Evolutionary conservation across 129 eudicot species (phyloP).

Genomic region (Centaurea solstitialis): DNA sequence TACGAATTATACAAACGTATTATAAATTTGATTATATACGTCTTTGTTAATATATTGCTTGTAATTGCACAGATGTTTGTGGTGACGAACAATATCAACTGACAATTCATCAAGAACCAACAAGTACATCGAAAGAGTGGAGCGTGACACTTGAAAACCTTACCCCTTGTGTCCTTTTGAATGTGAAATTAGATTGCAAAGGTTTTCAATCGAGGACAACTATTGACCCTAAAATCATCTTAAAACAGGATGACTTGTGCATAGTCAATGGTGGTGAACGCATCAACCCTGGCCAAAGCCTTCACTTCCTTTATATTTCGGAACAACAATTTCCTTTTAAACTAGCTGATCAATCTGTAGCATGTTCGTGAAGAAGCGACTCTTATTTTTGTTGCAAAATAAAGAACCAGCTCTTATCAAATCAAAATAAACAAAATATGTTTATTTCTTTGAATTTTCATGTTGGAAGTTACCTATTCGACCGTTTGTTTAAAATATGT

Average conservation of each 20-base stretch:
- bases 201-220: constrained; percentile 1
- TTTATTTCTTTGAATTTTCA: too few relatives aligned
- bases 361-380: neutral
- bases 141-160: constrained; percentile 17
- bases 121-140: constrained; percentile 7
- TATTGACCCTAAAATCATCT: neutral
- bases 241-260: too few relatives aligned
- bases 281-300: neutral
- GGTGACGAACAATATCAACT: neutral
- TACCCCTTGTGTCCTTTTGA: constrained; percentile 11
- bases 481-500: too few relatives aligned
- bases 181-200: constrained; percentile 13
- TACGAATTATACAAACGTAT: neutral
- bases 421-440: too few relatives aligned
- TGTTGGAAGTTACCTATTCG: too few relatives aligned
- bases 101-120: constrained; percentile 5
- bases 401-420: too few relatives aligned
- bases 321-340: constrained; percentile 21
- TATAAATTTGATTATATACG: neutral
- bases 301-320: too few relatives aligned
- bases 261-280: constrained; percentile 17
- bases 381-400: too few relatives aligned
- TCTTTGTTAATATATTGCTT: neutral
- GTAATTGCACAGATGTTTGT: neutral
- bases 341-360: neutral